These are phyloP conservation scores for Cytospora piceicola DNA, from an alignment of 2,329 filamentous ascomycete genomes.

Conservation along the genomic window DNA sequence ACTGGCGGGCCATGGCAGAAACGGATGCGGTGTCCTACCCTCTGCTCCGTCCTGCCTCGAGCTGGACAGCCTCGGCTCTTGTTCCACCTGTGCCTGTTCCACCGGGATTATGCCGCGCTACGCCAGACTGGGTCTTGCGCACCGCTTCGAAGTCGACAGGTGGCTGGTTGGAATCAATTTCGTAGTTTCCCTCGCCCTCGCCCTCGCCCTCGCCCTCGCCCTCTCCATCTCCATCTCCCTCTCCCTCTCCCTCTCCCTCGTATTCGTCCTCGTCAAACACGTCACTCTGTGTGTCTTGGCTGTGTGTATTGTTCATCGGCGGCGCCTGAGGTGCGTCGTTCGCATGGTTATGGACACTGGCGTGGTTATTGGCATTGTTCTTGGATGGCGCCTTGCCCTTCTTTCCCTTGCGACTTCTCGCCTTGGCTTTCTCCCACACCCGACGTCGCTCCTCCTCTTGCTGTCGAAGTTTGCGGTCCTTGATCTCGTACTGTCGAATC, in stretches of 20 bases:
- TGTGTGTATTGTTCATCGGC: slow-evolving; percentile 36
- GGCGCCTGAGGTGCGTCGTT: slow-evolving; percentile 25
- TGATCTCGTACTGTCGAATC: slow-evolving; percentile 91
- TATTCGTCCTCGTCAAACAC: slow-evolving; percentile 30
- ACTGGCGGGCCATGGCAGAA: neutral
- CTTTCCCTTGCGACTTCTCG: slow-evolving; percentile 87
- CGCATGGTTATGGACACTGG: slow-evolving; percentile 29
- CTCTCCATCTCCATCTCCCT: too few species aligned
- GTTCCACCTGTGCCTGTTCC: slow-evolving; percentile 16
- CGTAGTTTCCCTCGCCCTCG: slow-evolving; percentile 27
- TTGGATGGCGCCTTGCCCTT: slow-evolving; percentile 73
- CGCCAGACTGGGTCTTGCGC: slow-evolving; percentile 7
- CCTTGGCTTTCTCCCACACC: slow-evolving; percentile 88
- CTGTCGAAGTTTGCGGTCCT: slow-evolving; percentile 83
- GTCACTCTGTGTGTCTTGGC: slow-evolving; percentile 30
- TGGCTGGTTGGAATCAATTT: slow-evolving; percentile 24
- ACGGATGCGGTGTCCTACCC: slow-evolving; percentile 10
- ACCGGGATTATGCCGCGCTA: slow-evolving; percentile 6
- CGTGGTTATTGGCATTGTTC: slow-evolving; percentile 40
- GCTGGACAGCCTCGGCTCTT: neutral
- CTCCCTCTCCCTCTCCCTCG: slow-evolving; percentile 27
- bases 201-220: too few species aligned
- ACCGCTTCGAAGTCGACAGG: slow-evolving; percentile 4
- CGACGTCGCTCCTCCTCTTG: slow-evolving; percentile 84
- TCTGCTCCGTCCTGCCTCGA: slow-evolving; percentile 9